Percentiles rank a stretch among this genome's conserved stretches.
phyloP scores from a whole-genome alignment of 2,329 filamentous ascomycete species.

The Ophiosphaerella korrae region DNA sequence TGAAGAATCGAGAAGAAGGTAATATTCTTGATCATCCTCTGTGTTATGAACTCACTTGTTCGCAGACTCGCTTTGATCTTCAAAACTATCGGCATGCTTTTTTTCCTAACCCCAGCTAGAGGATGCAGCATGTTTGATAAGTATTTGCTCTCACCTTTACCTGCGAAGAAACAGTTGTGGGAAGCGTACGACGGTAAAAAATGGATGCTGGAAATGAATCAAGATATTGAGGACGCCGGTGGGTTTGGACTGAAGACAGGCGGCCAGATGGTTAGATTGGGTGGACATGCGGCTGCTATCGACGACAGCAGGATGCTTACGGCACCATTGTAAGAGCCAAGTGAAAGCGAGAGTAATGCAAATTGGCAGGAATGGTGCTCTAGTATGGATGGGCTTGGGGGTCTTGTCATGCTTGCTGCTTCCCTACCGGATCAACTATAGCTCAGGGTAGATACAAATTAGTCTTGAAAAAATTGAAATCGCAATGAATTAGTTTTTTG shows the following conservation, averaged over 20 bases:
- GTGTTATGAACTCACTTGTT: not conserved
- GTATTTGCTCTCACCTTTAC: constrained; percentile 51
- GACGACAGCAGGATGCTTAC: constrained; percentile 12
- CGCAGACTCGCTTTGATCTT: constrained; percentile 49
- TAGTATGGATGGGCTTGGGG: constrained; percentile 54
- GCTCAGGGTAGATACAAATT: no score
- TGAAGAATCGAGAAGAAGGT: constrained; percentile 49
- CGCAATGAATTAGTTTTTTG: no score
- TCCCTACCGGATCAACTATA: constrained; percentile 21
- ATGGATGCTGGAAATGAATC: constrained; percentile 45
- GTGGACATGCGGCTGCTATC: constrained; percentile 31
- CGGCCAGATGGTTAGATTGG: constrained; percentile 42
- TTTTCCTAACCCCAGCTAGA: constrained; percentile 50
- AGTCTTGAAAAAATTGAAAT: no score
- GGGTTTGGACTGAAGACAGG: constrained; percentile 39
- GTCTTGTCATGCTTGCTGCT: constrained; percentile 54
- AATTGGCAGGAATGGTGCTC: constrained; percentile 55
- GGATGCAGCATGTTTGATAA: constrained; percentile 45
- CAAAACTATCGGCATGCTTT: constrained; percentile 49
- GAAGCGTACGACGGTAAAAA: constrained; percentile 45
- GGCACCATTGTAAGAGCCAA: not conserved
- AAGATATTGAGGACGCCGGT: constrained; percentile 19
- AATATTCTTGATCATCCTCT: constrained; percentile 1
- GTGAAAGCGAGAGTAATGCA: constrained; percentile 17
- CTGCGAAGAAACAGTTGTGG: constrained; percentile 52